Conservation (phyloP, 495 filamentous ascomycete species). For the Penicillium egyptiacum region DNA sequence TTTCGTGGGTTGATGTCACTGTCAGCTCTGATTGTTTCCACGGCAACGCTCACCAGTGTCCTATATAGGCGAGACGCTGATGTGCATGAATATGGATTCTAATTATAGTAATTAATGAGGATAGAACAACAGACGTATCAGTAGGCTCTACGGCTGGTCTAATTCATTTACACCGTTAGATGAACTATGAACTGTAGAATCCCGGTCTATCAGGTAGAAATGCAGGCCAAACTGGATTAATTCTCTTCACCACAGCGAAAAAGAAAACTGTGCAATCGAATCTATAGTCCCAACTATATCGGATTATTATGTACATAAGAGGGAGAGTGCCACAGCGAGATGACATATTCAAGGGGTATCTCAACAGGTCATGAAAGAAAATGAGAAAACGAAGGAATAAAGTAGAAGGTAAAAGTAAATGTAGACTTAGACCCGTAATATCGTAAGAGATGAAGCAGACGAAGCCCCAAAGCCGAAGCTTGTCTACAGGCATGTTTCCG, state of each 20-base stretch:
- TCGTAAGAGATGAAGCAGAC: constrained; percentile 27
- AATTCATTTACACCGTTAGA: background rate
- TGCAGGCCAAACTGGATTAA: background rate
- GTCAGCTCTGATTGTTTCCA: constrained; percentile 23
- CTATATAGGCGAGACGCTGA: background rate
- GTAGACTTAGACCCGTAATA: constrained; percentile 20
- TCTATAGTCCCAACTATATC: constrained; percentile 35
- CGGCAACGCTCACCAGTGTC: constrained; percentile 12
- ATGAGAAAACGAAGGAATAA: constrained; percentile 19
- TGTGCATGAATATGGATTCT: background rate
- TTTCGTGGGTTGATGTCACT: constrained; percentile 8
- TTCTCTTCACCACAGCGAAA: background rate
- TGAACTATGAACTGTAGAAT: background rate
- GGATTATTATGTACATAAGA: constrained; percentile 48
- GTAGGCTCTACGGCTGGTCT: background rate
- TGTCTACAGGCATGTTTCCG: background rate
- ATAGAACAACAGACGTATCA: background rate
- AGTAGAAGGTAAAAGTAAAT: constrained; percentile 15
- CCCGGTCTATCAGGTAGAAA: background rate
- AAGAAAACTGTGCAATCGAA: constrained; percentile 19
- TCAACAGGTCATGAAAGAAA: constrained; percentile 29
- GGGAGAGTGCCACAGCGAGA: constrained; percentile 34
- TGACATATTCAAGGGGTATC: constrained; percentile 45
- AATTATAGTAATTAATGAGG: background rate
- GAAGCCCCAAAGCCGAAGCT: constrained; percentile 9